Evolutionary conservation across 2,329 filamentous ascomycete species (phyloP).

Genomic region (Diaporthe helianthi): DNA sequence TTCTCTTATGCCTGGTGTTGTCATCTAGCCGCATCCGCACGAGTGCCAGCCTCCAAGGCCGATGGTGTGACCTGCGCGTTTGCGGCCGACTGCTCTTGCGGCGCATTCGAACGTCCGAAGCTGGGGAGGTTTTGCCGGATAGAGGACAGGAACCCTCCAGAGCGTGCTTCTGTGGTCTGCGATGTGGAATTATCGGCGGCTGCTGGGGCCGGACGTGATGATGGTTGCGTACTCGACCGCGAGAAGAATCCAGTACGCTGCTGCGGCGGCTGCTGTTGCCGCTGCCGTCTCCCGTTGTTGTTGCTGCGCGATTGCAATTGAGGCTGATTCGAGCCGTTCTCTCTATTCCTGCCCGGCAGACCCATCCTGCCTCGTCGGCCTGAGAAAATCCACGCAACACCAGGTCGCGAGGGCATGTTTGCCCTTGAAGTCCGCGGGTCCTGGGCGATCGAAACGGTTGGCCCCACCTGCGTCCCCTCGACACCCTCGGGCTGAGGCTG

Average conservation of each 20-base stretch:
- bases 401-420: conserved; percentile 54
- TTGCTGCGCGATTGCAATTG: conserved; percentile 6
- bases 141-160: conserved; percentile 32
- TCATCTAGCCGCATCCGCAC: conserved; percentile 31
- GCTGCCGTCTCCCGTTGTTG: neutral
- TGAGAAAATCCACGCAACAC: conserved; percentile 48
- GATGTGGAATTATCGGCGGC: neutral
- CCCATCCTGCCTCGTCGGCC: conserved; percentile 40
- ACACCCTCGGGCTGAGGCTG: conserved; percentile 54
- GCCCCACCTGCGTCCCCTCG: conserved; percentile 44
- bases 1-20: neutral
- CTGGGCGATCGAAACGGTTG: conserved; percentile 39
- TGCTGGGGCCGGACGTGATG: neutral
- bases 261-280: conserved; percentile 21
- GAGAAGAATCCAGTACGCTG: conserved; percentile 38
- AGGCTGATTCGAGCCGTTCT: conserved; percentile 3
- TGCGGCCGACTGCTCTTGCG: conserved; percentile 39
- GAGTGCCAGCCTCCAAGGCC: conserved; percentile 45
- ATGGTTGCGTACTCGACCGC: conserved; percentile 30
- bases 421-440: conserved; percentile 49
- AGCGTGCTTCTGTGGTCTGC: neutral
- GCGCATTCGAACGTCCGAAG: conserved; percentile 26
- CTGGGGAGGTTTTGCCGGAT: conserved; percentile 29
- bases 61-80: conserved; percentile 42
- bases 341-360: conserved; percentile 24